Evolutionary conservation across 768 basidiomycete species (phyloP), one percentile per base, ranked within the genome.

Genomic region (Xanthoconium stramineum): DNA sequence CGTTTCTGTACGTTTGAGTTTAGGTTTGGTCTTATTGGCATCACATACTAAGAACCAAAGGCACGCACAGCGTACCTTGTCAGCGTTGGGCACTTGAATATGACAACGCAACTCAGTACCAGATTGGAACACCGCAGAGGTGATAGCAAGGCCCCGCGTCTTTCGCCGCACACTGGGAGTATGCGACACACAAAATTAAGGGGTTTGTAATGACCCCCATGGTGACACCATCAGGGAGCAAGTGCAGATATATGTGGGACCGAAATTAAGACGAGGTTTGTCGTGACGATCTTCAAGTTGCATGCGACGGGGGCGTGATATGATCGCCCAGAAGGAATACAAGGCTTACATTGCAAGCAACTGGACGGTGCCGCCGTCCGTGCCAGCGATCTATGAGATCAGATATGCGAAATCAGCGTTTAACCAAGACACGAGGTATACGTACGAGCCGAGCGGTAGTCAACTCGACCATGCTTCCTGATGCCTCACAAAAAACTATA

Each of bases 141-240:
- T 40, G 35, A 65, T 38, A 12, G 65, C 59, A 1, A 65, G 65
- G 5, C 65, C 65, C 0, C 61, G 64, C 0, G 57, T 61, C 49
- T 66, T 24, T 24, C 24, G 24, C 79, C 75, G 5, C 77, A 65
- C 59, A 80, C 73, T 6, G 81, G 83, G 50, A 78, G 71, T 13
- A 78, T 63, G 0, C 81, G 82, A 56, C 80, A 83, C 3, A 78
- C 62, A 32, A 77, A 62, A 54, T 78, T 80, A 24, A 83, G 67
- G 1, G 60, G 60, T 57, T 75, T 79, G 67, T 83, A 83, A 57
- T 71, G 5, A 66, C 57, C 3, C 80, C 78, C 69, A 83, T 80
- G 3, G 78, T 72, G 6, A 81, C 36, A 20, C 78, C 77, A 55
- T 79, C 80, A 0, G 82, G 81, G 9, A 82, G 71, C 5, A 83